Base-by-base conservation (phyloP, 352 stramenopile species). In the Blastocystis sp. region DNA sequence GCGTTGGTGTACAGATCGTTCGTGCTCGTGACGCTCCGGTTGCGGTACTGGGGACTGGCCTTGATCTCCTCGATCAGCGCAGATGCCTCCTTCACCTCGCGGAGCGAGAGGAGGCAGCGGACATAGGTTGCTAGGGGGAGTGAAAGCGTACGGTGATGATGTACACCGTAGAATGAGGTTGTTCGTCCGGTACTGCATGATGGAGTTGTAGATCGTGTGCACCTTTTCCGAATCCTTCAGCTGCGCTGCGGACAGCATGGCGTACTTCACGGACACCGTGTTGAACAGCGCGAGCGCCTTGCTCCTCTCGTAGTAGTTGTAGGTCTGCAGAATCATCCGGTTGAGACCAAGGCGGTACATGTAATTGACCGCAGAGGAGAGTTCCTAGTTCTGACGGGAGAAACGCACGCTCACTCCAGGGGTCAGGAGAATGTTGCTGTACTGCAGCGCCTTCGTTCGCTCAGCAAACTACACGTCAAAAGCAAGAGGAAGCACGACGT, bases 1-100 rank as follows among this genome's bases (percentile, higher is more conserved):
- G 60, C 38, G 61, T 84, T 84, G 52, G 52, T 84, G 53, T 67
- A 84, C 9, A 84, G 17, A 21, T 84, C 74, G 38, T 84, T 84
- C 10, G n/a, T 3, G 40, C 53, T 45, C 23, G 43, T 14, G 61
- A 84, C 21, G 41, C 48, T 70, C 3, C 17, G 28, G 7, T 38
- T 38, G 14, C 28, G n/a, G 61, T 84, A 84, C 2, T 45, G 28
- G 11, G 74, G 74, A 48, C 52, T 69, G 28, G 17, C 38, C 40
- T 69, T 41, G 2, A 70, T 5, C 38, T 38, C 40, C 17, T n/a
- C 45, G n/a, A 84, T 34, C 11, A 84, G 74, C 17, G 53, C 38
- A 5, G 45, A 69, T 5, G 74, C 74, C 11, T 41, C 14, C 61
- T 84, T 84, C 19, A 84, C 34, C 1, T 84, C 61, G 28, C 69